phyloP scores from a whole-genome alignment of 306 rosid species.

The Vigna trinervia region DNA sequence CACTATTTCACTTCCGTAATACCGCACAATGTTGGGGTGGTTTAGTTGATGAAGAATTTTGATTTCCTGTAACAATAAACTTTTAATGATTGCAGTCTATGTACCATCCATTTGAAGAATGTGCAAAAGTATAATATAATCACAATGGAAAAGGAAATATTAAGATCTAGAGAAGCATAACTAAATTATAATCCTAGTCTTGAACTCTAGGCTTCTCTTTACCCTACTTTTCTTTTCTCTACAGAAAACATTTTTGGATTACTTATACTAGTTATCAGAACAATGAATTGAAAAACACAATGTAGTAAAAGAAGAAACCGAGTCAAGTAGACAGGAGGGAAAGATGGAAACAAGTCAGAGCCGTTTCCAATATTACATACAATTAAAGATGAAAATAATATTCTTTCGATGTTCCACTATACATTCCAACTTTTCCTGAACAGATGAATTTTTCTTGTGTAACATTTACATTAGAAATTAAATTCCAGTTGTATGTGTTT shows the following conservation, averaged over 20 bases:
- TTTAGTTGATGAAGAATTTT: conserved; percentile 61
- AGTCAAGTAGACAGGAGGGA: background rate
- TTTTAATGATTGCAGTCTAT: conserved; percentile 30
- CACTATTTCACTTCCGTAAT: conserved; percentile 71
- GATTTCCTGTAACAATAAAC: conserved; percentile 65
- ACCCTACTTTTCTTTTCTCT: background rate
- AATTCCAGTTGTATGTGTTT: background rate
- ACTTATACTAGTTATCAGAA: conserved; percentile 5
- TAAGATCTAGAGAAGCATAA: background rate
- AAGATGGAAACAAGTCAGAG: conserved; percentile 1
- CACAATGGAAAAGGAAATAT: conserved; percentile 6
- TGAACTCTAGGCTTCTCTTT: background rate
- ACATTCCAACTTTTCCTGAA: background rate
- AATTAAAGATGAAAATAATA: background rate
- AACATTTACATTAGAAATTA: background rate
- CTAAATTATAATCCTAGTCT: background rate
- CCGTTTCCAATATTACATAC: background rate
- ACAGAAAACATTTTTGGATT: background rate
- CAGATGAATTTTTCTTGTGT: background rate
- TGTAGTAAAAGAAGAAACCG: background rate
- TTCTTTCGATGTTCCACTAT: background rate
- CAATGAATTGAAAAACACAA: background rate
- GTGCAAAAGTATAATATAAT: conserved; percentile 1
- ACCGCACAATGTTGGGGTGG: conserved; percentile 76
- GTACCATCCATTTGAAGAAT: conserved; percentile 5